Evolutionary conservation across 2,329 filamentous ascomycete species (phyloP).

Genomic region (Colletotrichum musae): DNA sequence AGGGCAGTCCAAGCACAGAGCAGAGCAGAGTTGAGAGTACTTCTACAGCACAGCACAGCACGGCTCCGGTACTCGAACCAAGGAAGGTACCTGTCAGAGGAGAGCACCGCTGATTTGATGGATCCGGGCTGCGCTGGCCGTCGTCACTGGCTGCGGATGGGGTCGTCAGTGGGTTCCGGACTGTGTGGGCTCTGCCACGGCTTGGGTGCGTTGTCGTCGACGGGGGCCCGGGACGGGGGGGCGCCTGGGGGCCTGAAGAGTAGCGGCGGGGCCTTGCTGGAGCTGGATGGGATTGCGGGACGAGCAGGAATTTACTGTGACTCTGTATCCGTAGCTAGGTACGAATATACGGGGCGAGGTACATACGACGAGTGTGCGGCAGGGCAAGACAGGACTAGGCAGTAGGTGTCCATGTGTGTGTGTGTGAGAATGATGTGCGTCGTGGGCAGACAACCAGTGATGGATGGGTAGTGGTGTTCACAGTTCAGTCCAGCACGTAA

Average conservation of each 20-base stretch:
- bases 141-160: conserved; percentile 22
- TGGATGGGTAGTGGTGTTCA: conserved; percentile 1
- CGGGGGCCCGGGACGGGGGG: not conserved
- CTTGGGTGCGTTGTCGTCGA: conserved; percentile 10
- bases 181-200: conserved; percentile 24
- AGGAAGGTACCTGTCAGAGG: conserved; percentile 6
- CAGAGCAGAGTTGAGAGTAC: not conserved
- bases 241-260: no score
- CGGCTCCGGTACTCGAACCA: conserved; percentile 23
- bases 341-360: not conserved
- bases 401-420: not conserved
- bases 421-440: no score
- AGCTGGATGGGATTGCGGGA: not conserved
- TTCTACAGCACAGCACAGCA: conserved; percentile 7
- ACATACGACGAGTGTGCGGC: not conserved
- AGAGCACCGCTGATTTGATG: conserved; percentile 5
- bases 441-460: not conserved
- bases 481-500: not conserved
- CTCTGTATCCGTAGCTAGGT: not conserved
- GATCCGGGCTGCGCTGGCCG: conserved; percentile 8
- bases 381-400: not conserved
- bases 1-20: not conserved
- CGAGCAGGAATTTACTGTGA: not conserved
- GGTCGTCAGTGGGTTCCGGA: conserved; percentile 16
- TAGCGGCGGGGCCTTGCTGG: no score